A percentile compares a stretch with the other conserved stretches of the same genome.
Conservation (phyloP, 148 eudicot species). For the Camellia sinensis region DNA sequence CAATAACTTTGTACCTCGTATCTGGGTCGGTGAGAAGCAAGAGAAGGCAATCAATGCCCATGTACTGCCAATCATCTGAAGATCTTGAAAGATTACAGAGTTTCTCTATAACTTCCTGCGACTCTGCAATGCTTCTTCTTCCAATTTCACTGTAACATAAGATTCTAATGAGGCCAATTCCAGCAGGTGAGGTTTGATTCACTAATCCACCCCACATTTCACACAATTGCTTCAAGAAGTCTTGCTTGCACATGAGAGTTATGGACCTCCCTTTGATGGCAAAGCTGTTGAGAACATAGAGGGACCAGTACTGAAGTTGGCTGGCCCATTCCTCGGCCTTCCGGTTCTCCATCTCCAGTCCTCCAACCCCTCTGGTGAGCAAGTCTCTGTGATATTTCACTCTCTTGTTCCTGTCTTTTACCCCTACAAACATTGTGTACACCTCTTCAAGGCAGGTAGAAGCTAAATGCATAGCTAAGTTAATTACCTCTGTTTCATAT, state of each 20-base stretch:
- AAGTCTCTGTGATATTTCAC: conserved; percentile 57
- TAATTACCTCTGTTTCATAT: conserved; percentile 43
- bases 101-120: conserved; percentile 37
- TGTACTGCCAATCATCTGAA: conserved; percentile 79
- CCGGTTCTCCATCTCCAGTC: conserved; percentile 50
- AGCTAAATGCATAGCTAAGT: conserved; percentile 31
- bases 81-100: conserved; percentile 61
- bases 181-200: conserved; percentile 55
- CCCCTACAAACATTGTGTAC: conserved; percentile 32
- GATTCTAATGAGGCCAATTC: conserved; percentile 57
- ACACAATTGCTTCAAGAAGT: conserved; percentile 43
- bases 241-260: conserved; percentile 39
- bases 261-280: conserved; percentile 48
- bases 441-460: conserved; percentile 31
- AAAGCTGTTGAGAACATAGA: conserved; percentile 60
- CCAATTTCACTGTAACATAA: conserved; percentile 55
- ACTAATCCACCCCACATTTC: conserved; percentile 72
- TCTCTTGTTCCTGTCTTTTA: conserved; percentile 28
- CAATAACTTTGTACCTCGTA: conserved; percentile 52
- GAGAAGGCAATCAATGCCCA: conserved; percentile 68
- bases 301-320: conserved; percentile 71
- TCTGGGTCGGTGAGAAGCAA: conserved; percentile 53
- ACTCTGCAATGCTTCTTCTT: conserved; percentile 43
- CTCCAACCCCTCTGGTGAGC: conserved; percentile 75
- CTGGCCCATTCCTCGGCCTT: conserved; percentile 90